Evolutionary conservation across 2,329 filamentous ascomycete genomes (phyloP), one percentile per base, ranked within the genome.

Genomic region (Chrysoporthe austroafricana): DNA sequence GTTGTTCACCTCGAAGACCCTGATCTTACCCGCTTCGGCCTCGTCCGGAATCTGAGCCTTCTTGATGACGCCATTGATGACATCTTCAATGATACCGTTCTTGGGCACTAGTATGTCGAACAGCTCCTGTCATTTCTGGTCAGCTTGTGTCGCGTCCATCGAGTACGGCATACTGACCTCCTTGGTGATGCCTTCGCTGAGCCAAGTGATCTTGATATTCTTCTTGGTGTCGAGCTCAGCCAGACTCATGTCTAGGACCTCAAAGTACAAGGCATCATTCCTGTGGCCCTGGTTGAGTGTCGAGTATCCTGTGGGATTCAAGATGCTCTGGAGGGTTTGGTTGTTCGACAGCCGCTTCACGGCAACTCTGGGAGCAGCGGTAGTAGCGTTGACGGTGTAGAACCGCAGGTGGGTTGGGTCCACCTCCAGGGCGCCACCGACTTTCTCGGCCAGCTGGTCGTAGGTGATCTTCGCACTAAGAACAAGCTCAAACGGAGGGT

Each of bases 211-310:
- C 77, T 92, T 95, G 71, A 98, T 82, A 67, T 83, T 88, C 82
- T 96, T 97, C 83, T 97, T 96, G 66, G 92, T 96, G 76, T 99
- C 96, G 56, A 97, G 85, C 78, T 99, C 96, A 34, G 92, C 91
- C 59, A 99, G 81, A 74, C 93, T 97, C 83, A 97, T 97, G 71
- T 99, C 96, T 52, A 99, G 82, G 39, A 98, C 88, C 77, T 99
- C 96, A 76, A 94, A 99, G 78, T 90, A 98, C 63, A 99, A 83
- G 0, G 91, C 88, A 78, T 98, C 95, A 26, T 86, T 81, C 65
- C 90, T 86, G 75, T 94, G 91, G 43, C 85, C 89, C 66, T 86
- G 86, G 72, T 89, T 91, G 62, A 90, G 85, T 72, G 93, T 91
- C 13, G 86, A 86, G 71, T 88, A 89, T 64, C 92, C 92, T 63